phyloP scores from a whole-genome alignment of 441 rosid genomes.

The Kokia cookei region DNA sequence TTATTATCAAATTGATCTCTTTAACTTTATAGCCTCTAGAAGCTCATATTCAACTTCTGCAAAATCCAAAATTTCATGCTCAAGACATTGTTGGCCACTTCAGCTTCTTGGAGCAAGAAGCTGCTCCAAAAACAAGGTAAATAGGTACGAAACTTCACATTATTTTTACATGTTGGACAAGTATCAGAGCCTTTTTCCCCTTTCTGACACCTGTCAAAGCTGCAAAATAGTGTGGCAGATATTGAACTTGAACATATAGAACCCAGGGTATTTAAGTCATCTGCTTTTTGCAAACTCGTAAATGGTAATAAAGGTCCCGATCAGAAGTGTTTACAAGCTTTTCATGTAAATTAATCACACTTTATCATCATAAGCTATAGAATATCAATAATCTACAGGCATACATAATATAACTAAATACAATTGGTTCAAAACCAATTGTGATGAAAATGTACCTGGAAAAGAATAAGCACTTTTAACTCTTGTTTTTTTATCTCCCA shows the following conservation, averaged over 20 bases:
- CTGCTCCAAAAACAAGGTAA: background rate
- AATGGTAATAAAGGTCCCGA: background rate
- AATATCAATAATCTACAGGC: background rate
- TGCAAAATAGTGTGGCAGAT: background rate
- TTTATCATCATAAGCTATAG: background rate
- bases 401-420: background rate
- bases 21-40: background rate
- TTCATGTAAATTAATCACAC: background rate
- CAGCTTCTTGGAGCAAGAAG: conserved; percentile 2
- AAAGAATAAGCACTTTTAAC: conserved; percentile 69
- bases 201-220: background rate
- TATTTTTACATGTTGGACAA: background rate
- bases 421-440: background rate
- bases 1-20: background rate
- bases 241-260: background rate
- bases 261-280: background rate
- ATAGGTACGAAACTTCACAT: background rate
- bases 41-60: background rate
- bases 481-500: conserved; percentile 45
- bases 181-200: background rate
- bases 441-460: conserved; percentile 52
- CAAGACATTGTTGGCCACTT: background rate
- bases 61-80: background rate
- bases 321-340: background rate
- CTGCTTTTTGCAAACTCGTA: background rate